These are phyloP conservation scores for Lodderomyces pseudojiufengensis DNA, from an alignment of 1,139 yeast genomes.

Conservation along the genomic window DNA sequence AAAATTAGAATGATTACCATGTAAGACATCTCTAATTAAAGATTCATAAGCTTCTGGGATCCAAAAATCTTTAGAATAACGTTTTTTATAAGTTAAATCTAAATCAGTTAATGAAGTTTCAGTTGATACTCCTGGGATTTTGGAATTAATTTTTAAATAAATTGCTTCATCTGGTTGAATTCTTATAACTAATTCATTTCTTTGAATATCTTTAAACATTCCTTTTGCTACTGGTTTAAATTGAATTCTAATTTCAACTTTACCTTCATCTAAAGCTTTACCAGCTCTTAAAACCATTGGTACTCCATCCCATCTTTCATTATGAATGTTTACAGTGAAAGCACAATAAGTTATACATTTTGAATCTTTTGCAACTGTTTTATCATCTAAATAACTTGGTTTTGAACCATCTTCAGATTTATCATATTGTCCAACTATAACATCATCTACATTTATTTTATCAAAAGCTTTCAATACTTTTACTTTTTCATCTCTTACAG, in stretches of 20 bases:
- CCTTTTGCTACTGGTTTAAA: constrained; percentile 84
- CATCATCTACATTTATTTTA: constrained; percentile 60
- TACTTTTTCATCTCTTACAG: constrained; percentile 94
- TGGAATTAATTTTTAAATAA: constrained; percentile 86
- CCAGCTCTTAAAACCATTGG: constrained; percentile 97
- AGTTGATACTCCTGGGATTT: constrained; percentile 87
- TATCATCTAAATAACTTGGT: constrained; percentile 91
- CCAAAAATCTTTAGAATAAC: constrained; percentile 81
- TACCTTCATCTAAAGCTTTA: constrained; percentile 86
- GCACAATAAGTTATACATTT: constrained; percentile 94
- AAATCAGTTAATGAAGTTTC: constrained; percentile 82
- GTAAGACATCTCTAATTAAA: constrained; percentile 81
- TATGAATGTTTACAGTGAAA: constrained; percentile 67
- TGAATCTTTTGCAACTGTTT: constrained; percentile 77
- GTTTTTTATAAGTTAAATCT: constrained; percentile 77
- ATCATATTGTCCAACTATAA: constrained; percentile 84
- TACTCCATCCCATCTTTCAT: constrained; percentile 98
- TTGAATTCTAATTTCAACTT: constrained; percentile 93
- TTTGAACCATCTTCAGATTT: constrained; percentile 81
- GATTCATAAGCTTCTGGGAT: constrained; percentile 99
- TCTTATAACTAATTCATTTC: constrained; percentile 91
- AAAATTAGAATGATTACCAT: constrained; percentile 94
- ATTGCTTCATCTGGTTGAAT: constrained; percentile 94
- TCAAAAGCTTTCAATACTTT: constrained; percentile 81
- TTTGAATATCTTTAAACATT: constrained; percentile 73